These are phyloP conservation scores for Metarhizium humberi DNA, from an alignment of 2,329 filamentous ascomycete species.

Conservation along the genomic window DNA sequence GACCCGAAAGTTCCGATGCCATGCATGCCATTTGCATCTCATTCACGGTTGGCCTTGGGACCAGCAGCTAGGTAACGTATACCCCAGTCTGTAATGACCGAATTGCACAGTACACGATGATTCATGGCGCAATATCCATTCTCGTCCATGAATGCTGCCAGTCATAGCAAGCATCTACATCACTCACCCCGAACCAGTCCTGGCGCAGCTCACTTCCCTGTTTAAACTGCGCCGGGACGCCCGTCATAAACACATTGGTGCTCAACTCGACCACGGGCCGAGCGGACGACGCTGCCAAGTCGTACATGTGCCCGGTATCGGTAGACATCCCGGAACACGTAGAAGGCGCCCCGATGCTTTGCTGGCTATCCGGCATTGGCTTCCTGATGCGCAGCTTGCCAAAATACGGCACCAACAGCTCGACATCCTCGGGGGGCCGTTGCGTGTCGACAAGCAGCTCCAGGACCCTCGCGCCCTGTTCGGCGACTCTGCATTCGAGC, in stretches of 20 bases:
- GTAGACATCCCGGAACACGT: neutral
- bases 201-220: neutral
- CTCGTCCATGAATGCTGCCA: neutral
- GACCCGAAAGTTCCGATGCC: no score
- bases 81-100: no score
- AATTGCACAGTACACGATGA: no score
- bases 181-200: neutral
- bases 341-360: neutral
- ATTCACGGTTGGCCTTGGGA: no score
- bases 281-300: neutral
- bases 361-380: neutral
- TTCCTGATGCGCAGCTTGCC: slow-evolving; percentile 4
- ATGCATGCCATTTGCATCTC: no score
- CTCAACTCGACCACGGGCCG: neutral
- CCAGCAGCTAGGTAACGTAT: no score
- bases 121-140: neutral
- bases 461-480: slow-evolving; percentile 6
- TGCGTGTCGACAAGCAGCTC: neutral
- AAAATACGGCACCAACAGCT: slow-evolving; percentile 6
- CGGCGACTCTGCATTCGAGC: slow-evolving; percentile 7
- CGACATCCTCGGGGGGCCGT: neutral
- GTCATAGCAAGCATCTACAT: neutral
- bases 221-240: neutral
- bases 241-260: neutral
- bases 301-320: neutral